Evolutionary conservation across 805 yeast species (phyloP).

Genomic region (Blastobotrys parvus): DNA sequence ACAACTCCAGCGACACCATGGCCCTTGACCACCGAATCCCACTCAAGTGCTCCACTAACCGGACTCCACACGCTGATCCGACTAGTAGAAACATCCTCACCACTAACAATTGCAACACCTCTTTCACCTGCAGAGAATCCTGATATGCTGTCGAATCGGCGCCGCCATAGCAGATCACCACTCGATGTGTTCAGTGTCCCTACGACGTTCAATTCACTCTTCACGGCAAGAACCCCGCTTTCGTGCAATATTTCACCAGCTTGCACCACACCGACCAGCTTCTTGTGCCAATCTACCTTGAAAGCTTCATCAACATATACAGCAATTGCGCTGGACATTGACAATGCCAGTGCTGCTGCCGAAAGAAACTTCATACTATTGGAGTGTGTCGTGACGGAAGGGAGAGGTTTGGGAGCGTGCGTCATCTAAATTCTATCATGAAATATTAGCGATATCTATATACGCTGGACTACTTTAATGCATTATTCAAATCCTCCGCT

Average conservation of each 20-base stretch:
- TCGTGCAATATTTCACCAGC: background rate
- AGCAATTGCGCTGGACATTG: slow-evolving; percentile 13
- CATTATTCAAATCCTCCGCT: slow-evolving; percentile 5
- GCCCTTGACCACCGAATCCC: background rate
- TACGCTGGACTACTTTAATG: no score
- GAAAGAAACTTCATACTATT: no score
- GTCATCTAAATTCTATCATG: no score
- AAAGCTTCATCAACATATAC: slow-evolving; percentile 30
- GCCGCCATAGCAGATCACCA: slow-evolving; percentile 27
- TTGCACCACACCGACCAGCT: slow-evolving; percentile 21
- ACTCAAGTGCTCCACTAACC: background rate
- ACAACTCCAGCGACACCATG: background rate
- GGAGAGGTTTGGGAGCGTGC: no score
- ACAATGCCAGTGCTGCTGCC: slow-evolving; percentile 1
- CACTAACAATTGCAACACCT: background rate
- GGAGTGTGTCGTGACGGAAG: no score
- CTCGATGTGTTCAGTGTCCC: slow-evolving; percentile 16
- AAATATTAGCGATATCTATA: no score
- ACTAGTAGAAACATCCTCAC: background rate
- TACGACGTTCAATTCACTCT: slow-evolving; percentile 17
- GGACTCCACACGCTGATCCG: slow-evolving; percentile 1
- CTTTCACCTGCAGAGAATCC: background rate
- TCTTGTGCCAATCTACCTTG: slow-evolving; percentile 26
- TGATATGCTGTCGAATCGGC: slow-evolving; percentile 1
- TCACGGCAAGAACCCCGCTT: slow-evolving; percentile 13